These are phyloP conservation scores for Metschnikowia aberdeeniae DNA, from an alignment of 805 yeast species.

Conservation along the genomic window DNA sequence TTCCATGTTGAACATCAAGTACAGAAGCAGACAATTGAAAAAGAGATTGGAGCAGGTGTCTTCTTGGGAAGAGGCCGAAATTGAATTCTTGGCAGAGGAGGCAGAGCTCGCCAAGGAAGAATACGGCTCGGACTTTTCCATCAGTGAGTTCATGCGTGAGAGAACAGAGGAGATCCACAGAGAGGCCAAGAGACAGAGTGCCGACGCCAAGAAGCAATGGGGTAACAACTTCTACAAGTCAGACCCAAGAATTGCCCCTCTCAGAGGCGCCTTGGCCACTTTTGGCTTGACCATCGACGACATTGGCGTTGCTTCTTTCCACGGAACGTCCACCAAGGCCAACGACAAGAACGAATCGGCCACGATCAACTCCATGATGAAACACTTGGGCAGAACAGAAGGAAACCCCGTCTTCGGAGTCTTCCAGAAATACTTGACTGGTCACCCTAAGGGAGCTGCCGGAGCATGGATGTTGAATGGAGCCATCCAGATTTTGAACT, in stretches of 20 bases:
- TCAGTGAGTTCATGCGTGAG: slow-evolving; percentile 59
- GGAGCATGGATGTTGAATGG: slow-evolving; percentile 99
- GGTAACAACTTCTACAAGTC: slow-evolving; percentile 91
- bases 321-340: slow-evolving; percentile 98
- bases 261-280: slow-evolving; percentile 94
- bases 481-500: slow-evolving; percentile 85
- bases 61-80: slow-evolving; percentile 81
- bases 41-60: slow-evolving; percentile 73
- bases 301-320: slow-evolving; percentile 95
- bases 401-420: slow-evolving; percentile 98
- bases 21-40: slow-evolving; percentile 88
- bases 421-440: slow-evolving; percentile 98
- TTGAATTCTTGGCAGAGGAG: slow-evolving; percentile 66
- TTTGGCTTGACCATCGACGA: slow-evolving; percentile 93
- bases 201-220: slow-evolving; percentile 87
- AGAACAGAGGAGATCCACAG: slow-evolving; percentile 82
- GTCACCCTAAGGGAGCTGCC: slow-evolving; percentile 99
- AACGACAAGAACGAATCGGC: slow-evolving; percentile 97
- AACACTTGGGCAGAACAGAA: slow-evolving; percentile 91
- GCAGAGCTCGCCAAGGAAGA: slow-evolving; percentile 52
- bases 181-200: slow-evolving; percentile 80
- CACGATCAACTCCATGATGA: slow-evolving; percentile 87
- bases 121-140: slow-evolving; percentile 46
- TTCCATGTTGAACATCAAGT: slow-evolving; percentile 80
- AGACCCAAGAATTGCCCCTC: slow-evolving; percentile 93